These are phyloP conservation scores for Fusarium buharicum DNA, from an alignment of 2,329 filamentous ascomycete genomes.

Conservation along the genomic window DNA sequence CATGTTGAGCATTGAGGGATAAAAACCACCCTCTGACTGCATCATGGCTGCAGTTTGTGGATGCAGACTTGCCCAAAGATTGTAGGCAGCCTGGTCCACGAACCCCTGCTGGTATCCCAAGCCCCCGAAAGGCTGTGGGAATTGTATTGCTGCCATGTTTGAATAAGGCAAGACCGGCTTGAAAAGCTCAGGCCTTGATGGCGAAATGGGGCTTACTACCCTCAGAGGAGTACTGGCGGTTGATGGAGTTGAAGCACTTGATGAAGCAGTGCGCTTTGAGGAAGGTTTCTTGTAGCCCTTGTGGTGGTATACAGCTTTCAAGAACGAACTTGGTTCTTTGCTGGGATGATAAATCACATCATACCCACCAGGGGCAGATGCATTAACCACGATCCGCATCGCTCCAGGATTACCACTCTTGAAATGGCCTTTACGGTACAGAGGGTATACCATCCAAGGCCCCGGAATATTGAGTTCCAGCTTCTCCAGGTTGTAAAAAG, in stretches of 20 bases:
- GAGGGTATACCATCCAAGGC: conserved; percentile 8
- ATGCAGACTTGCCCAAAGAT: not conserved
- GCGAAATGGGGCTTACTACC: too few species aligned
- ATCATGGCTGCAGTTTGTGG: not conserved
- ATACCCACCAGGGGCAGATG: not conserved
- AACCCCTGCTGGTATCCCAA: not conserved
- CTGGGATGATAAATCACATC: conserved; percentile 19
- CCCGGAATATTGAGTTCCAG: not conserved
- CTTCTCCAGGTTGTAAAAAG: not conserved
- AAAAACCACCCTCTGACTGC: not conserved
- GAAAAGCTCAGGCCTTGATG: too few species aligned
- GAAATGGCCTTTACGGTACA: not conserved
- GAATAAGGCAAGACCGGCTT: too few species aligned
- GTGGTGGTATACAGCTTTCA: conserved; percentile 3
- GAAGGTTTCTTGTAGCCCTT: not conserved
- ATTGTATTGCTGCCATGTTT: not conserved
- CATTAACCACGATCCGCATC: conserved; percentile 10
- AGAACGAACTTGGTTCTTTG: not conserved
- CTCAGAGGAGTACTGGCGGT: too few species aligned
- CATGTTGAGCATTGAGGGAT: too few species aligned
- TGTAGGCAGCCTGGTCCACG: not conserved
- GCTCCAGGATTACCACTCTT: not conserved
- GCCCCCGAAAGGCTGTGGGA: not conserved
- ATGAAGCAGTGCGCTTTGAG: not conserved
- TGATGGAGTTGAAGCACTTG: not conserved